Conservation (phyloP, 2,329 filamentous ascomycete species). For the Beauveria brongniartii region DNA sequence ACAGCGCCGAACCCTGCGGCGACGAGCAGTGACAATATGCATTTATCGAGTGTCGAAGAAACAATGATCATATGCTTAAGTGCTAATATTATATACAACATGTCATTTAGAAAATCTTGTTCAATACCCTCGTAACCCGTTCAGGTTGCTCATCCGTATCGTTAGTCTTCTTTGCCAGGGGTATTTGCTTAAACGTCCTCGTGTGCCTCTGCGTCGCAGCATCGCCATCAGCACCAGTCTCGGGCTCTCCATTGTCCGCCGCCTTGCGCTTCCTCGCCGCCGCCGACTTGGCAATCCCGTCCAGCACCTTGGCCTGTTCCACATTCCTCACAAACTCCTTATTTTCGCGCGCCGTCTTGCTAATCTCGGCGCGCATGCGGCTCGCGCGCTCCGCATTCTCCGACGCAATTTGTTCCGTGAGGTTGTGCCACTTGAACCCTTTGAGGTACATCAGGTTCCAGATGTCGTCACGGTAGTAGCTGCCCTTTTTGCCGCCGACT, state of each 20-base stretch:
- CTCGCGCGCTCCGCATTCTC: constrained; percentile 75
- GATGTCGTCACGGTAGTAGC: constrained; percentile 77
- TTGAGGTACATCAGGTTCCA: constrained; percentile 78
- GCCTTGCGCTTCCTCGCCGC: constrained; percentile 33
- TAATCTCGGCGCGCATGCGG: constrained; percentile 70
- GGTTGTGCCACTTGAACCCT: constrained; percentile 73
- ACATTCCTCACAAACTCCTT: constrained; percentile 73
- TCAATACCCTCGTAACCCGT: constrained; percentile 51
- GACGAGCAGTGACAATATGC: not conserved
- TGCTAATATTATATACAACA: constrained; percentile 9
- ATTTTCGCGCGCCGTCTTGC: constrained; percentile 68
- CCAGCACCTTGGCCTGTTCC: constrained; percentile 70
- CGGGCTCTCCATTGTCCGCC: constrained; percentile 21
- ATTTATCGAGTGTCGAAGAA: not conserved
- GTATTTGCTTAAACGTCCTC: constrained; percentile 59
- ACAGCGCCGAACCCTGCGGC: not conserved
- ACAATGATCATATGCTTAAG: constrained; percentile 1
- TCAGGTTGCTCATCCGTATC: constrained; percentile 41
- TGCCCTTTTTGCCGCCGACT: constrained; percentile 77
- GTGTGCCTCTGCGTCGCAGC: constrained; percentile 17
- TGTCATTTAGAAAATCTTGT: constrained; percentile 51
- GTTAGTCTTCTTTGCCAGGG: constrained; percentile 44
- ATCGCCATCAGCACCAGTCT: constrained; percentile 14
- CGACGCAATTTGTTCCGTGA: constrained; percentile 69
- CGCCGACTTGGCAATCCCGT: constrained; percentile 52